A percentile compares a stretch with the other conserved stretches of the same genome.
phyloP scores from a whole-genome alignment of 352 stramenopile genomes.

The Aphanomyces cochlioides region DNA sequence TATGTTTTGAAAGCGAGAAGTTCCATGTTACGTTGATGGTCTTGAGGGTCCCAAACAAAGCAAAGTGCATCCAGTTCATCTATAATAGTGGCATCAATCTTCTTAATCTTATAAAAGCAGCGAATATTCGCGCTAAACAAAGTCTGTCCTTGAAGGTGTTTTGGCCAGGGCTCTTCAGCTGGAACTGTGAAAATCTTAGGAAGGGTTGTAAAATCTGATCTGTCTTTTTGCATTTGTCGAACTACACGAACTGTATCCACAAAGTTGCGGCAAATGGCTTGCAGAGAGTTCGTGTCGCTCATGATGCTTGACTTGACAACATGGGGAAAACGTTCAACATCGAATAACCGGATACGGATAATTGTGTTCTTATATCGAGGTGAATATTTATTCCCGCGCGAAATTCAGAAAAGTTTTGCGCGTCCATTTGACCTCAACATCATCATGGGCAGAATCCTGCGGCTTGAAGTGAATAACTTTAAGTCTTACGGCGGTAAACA shows the following conservation, averaged over 20 bases:
- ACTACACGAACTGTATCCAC: conserved; percentile 12
- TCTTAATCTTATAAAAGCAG: conserved; percentile 8
- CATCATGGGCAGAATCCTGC: conserved; percentile 81
- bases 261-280: conserved; percentile 19
- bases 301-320: too few species aligned
- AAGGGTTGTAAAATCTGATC: conserved; percentile 17
- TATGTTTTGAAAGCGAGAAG: conserved; percentile 20
- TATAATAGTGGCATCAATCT: conserved; percentile 10
- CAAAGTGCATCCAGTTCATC: conserved; percentile 15
- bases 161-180: conserved; percentile 13
- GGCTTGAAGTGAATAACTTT: conserved; percentile 99
- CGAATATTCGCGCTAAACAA: conserved; percentile 9
- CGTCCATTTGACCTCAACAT: not conserved
- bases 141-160: conserved; percentile 5
- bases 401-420: not conserved
- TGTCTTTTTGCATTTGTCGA: conserved; percentile 13
- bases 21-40: conserved; percentile 19
- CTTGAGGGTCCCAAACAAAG: conserved; percentile 21
- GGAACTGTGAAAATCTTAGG: conserved; percentile 12
- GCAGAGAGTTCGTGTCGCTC: not conserved
- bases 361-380: conserved; percentile 1
- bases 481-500: conserved; percentile 96
- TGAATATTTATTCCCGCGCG: conserved; percentile 7
- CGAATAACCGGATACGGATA: conserved; percentile 8
- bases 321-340: too few species aligned